These are phyloP conservation scores for Saccharomyces hybrid DNA, from an alignment of 1,139 yeast genomes.

Conservation along the genomic window DNA sequence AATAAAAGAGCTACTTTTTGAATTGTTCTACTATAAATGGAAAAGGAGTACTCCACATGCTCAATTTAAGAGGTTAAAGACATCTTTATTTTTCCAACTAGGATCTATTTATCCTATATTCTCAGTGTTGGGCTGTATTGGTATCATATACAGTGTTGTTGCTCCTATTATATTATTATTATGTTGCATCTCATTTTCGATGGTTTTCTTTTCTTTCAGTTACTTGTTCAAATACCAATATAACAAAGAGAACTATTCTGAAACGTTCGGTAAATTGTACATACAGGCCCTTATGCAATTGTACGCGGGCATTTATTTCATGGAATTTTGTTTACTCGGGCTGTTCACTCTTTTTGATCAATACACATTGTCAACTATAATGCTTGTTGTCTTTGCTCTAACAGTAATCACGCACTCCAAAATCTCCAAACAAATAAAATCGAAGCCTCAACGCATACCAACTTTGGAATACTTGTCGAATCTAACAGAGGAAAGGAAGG, in stretches of 20 bases:
- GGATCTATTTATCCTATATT: slow-evolving; percentile 72
- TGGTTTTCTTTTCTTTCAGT: slow-evolving; percentile 60
- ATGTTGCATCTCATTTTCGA: slow-evolving; percentile 48
- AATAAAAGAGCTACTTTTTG: slow-evolving; percentile 41
- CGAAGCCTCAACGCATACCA: slow-evolving; percentile 5
- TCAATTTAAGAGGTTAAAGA: slow-evolving; percentile 41
- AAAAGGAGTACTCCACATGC: slow-evolving; percentile 55
- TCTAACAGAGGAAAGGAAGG: neutral
- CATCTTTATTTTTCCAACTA: slow-evolving; percentile 50
- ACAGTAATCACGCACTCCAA: slow-evolving; percentile 38
- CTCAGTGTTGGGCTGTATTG: slow-evolving; percentile 70
- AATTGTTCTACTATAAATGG: slow-evolving; percentile 36
- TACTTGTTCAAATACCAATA: slow-evolving; percentile 55
- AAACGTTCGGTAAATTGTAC: slow-evolving; percentile 63
- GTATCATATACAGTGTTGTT: slow-evolving; percentile 65
- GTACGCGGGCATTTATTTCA: slow-evolving; percentile 71
- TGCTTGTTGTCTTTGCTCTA: slow-evolving; percentile 38
- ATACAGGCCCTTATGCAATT: slow-evolving; percentile 70
- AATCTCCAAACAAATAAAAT: slow-evolving; percentile 29
- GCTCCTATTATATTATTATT: slow-evolving; percentile 71
- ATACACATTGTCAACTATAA: slow-evolving; percentile 34
- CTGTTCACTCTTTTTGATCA: slow-evolving; percentile 54
- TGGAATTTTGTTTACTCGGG: slow-evolving; percentile 73
- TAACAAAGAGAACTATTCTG: slow-evolving; percentile 45
- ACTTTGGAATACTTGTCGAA: slow-evolving; percentile 4